Base-by-base conservation (phyloP, 257 asterid genomes). In the Nicotiana tomentosiformis region DNA sequence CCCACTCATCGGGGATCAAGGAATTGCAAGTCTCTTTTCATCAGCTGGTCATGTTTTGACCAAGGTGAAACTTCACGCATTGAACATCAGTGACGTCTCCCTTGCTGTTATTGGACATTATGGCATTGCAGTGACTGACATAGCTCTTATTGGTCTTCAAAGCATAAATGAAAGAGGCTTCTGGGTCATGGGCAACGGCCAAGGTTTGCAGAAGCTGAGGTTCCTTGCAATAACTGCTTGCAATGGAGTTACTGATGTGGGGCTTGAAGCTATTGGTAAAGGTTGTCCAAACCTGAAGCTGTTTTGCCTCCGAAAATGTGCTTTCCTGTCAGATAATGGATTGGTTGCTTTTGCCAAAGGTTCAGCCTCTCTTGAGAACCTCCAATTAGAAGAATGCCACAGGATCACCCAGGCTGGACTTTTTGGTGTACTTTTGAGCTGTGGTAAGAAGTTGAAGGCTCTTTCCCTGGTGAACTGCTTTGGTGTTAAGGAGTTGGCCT, bases 121-220 rank as follows among this genome's bases (percentile, higher is more conserved):
- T 79, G 98, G 98, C 33, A 86, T 81, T 80, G 94, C 91, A 18
- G 46, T 94, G 89, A 88, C 91, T 1, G 93, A 90, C 80, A 90
- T 96, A 55, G 51, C 84, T 1, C 92, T 96, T 33, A 29, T 39
- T 55, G 87, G 88, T 82, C 97, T 96, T 79, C 91, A 79, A 83
- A 92, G 86, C 84, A 96, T 92, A 87, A 90, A 89, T 5, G 99
- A 94, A 86, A 91, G 91, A 85, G 99, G 99, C 56, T 94, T 96
- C 83, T 96, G 99, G 99, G 98, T 95, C 68, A 93, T 96, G 98
- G 99, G 97, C 3, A 90, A 87, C 82, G 92, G 97, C 84, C 93
- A 85, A 88, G 97, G 97, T 56, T 77, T 96, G 87, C 89, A 83
- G 70, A 90, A 94, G 87, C 90, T 96, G 90, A 93, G 90, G 88